Conservation (phyloP, 1,284 basidiomycete species). For the Filobasidium uniguttulatum region DNA sequence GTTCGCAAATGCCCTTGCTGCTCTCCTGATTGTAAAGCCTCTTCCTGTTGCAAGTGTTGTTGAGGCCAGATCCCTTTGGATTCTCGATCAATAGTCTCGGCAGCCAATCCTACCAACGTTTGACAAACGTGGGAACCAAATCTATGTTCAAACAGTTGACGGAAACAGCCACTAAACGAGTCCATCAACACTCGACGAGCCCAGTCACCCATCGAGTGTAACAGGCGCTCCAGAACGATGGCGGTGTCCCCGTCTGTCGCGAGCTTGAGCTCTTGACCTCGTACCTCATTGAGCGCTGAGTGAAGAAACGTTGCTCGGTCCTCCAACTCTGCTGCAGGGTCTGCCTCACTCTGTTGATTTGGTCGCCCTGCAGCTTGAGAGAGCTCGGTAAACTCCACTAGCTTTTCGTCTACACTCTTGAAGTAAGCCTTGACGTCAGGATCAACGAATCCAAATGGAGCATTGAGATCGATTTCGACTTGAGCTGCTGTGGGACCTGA, state of each 20-base stretch:
- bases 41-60: constrained; percentile 38
- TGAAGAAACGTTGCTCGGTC: constrained; percentile 70
- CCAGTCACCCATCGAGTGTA: constrained; percentile 87
- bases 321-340: constrained; percentile 49
- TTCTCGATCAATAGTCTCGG: constrained; percentile 67
- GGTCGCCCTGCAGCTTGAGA: constrained; percentile 18
- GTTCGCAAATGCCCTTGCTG: constrained; percentile 53
- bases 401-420: constrained; percentile 66
- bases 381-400: constrained; percentile 65
- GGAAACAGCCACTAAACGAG: constrained; percentile 63
- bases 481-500: constrained; percentile 16
- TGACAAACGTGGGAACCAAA: constrained; percentile 89
- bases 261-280: constrained; percentile 70
- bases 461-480: constrained; percentile 44
- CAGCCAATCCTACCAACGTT: constrained; percentile 60
- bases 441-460: constrained; percentile 75
- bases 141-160: constrained; percentile 56
- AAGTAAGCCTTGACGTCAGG: constrained; percentile 83
- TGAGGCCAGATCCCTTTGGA: constrained; percentile 48
- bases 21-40: constrained; percentile 1
- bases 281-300: constrained; percentile 69
- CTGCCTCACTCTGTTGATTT: constrained; percentile 16
- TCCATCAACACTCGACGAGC: constrained; percentile 75
- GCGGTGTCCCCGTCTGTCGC: constrained; percentile 86
- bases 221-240: constrained; percentile 68